Conservation (phyloP, 2,329 filamentous ascomycete genomes). For the Phialophora tarda region DNA sequence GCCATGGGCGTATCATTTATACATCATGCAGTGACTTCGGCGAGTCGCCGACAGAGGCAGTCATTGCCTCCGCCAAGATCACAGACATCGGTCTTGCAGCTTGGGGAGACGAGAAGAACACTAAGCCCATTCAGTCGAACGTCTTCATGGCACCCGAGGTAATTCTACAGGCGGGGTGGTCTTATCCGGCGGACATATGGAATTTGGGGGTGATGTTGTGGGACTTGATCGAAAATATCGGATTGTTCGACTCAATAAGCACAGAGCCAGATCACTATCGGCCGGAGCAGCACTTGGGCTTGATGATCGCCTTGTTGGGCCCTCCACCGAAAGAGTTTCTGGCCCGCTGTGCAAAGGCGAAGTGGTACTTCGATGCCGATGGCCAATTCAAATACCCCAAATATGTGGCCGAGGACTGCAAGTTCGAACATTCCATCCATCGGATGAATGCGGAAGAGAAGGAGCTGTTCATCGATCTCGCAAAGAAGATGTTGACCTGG, state of each 20-base stretch:
- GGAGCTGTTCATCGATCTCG: conserved; percentile 45
- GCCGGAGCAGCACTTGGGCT: conserved; percentile 48
- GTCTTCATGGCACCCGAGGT: conserved; percentile 51
- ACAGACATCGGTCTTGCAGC: conserved; percentile 50
- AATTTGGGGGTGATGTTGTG: conserved; percentile 50
- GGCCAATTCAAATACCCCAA: conserved; percentile 37
- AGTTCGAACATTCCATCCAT: conserved; percentile 32
- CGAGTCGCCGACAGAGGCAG: conserved; percentile 32
- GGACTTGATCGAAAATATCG: conserved; percentile 48
- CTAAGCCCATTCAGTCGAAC: conserved; percentile 57
- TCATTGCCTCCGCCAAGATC: conserved; percentile 42
- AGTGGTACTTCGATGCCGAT: conserved; percentile 40
- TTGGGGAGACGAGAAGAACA: conserved; percentile 46
- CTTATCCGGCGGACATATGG: conserved; percentile 50
- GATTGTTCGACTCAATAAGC: conserved; percentile 47
- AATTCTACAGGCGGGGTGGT: conserved; percentile 48
- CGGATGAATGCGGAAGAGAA: conserved; percentile 43
- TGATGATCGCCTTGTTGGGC: conserved; percentile 53
- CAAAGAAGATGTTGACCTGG: conserved; percentile 46
- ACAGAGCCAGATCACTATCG: conserved; percentile 46
- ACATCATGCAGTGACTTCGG: conserved; percentile 45
- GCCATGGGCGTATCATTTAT: conserved; percentile 45
- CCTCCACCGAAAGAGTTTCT: conserved; percentile 47
- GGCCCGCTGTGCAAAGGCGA: conserved; percentile 43
- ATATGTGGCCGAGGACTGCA: conserved; percentile 31